Conservation (phyloP, 306 rosid species). For the Prunus mongolica region DNA sequence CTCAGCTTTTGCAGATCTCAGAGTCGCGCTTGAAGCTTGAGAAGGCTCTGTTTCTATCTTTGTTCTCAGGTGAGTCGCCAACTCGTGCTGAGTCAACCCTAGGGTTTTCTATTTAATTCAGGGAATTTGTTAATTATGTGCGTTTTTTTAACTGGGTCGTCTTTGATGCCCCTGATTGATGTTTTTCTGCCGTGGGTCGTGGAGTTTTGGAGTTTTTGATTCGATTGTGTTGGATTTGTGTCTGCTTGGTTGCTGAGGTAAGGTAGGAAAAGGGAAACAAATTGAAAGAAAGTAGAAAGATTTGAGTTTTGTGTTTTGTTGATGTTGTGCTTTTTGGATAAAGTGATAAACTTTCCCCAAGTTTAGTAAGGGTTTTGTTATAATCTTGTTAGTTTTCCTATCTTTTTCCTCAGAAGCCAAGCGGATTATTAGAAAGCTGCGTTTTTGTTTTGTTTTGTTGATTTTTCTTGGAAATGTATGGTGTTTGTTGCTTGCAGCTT, state of each 20-base stretch:
- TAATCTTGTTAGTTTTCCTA: not conserved
- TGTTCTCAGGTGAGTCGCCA: slow-evolving; percentile 32
- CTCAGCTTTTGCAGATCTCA: slow-evolving; percentile 22
- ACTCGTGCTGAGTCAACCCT: slow-evolving; percentile 27
- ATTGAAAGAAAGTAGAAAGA: not conserved
- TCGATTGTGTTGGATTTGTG: not conserved
- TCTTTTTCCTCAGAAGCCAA: not conserved
- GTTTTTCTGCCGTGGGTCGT: slow-evolving; percentile 4
- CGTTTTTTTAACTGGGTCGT: not conserved
- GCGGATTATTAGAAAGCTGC: not conserved
- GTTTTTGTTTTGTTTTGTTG: slow-evolving; percentile 9
- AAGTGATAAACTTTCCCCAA: not conserved
- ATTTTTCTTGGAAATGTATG: slow-evolving; percentile 34
- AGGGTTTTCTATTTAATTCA: slow-evolving; percentile 19
- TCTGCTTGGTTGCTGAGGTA: slow-evolving; percentile 14
- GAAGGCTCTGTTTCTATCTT: not conserved
- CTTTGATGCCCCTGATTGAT: slow-evolving; percentile 13
- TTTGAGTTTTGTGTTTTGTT: not conserved
- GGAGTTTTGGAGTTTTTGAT: not conserved
- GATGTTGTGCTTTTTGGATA: not conserved
- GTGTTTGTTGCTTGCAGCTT: slow-evolving; percentile 56
- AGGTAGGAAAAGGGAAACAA: not conserved
- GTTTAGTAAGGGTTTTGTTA: not conserved
- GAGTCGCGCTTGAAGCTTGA: slow-evolving; percentile 11
- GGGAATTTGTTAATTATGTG: not conserved